Evolutionary conservation across 768 basidiomycete genomes (phyloP), one percentile per base, ranked within the genome.

Genomic region (Mycena vitilis): DNA sequence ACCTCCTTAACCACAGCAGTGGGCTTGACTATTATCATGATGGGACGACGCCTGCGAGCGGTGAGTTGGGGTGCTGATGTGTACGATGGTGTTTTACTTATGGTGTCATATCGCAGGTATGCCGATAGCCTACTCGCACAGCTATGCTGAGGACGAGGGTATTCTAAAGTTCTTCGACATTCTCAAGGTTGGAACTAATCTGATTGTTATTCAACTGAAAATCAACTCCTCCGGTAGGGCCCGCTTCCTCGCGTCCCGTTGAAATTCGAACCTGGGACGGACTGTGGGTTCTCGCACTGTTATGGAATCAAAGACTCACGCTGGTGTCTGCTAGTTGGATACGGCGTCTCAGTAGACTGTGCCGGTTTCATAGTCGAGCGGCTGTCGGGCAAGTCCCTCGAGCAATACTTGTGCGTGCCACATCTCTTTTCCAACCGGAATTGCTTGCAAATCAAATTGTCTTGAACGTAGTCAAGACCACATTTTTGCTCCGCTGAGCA

Each of bases 1-100:
- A 81, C 62, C 67, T 81, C 2, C 64, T 81, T 6, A 79, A 78
- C 51, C 78, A 78, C 47, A 72, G 73, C n/a, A 81, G 80, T 42
- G 80, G 80, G 3, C 54, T 81, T 1, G 74, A 73, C 44, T 80
- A 80, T 47, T 68, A 64, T 13, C 23, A 22, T 0, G 67, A 73
- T 11, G 53, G 53, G 1, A 60, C 47, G 18, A 56, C 38, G 4
- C 34, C 45, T 4, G 23, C 52, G 3, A 66, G 23, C 38, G 47
- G 37, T 40, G 42, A 16, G 57, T 45, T 20, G 18, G 1, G 12
- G 40, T 42, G 40, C 10, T 42, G 5, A 30, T 30, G 30, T 2
- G 30, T 30, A 30, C 2, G 30, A 30, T 30, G 30, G 30, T 5
- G 30, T 5, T 30, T 5, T 5, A 30, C 30, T 30, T 30, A 30